phyloP scores from a whole-genome alignment of 768 basidiomycete species.

The Leccinum broughii region DNA sequence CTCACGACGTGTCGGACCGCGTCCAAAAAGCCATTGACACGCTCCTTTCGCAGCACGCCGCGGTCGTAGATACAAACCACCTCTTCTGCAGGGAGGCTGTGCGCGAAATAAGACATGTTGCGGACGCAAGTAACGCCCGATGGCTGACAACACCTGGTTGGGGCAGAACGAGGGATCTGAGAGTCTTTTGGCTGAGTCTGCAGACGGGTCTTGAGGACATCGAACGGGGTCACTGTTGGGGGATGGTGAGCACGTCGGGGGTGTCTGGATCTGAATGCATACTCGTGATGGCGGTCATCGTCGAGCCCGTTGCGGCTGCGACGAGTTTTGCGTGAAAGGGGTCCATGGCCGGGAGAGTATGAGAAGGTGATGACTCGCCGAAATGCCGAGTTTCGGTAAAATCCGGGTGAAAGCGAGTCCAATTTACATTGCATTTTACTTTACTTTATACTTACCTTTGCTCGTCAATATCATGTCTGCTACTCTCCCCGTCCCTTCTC shows the following conservation, averaged over 20 bases:
- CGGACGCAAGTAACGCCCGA: slow-evolving; percentile 55
- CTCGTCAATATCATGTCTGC: slow-evolving; percentile 33
- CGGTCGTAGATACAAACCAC: slow-evolving; percentile 81
- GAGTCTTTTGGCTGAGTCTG: slow-evolving; percentile 81
- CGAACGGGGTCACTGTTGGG: slow-evolving; percentile 95
- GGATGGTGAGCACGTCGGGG: slow-evolving; percentile 10
- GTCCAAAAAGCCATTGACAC: slow-evolving; percentile 83
- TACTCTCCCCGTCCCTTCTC: slow-evolving; percentile 59
- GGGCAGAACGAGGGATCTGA: slow-evolving; percentile 54
- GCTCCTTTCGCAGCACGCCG: slow-evolving; percentile 66
- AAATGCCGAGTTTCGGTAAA: slow-evolving; percentile 22
- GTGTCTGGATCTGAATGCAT: slow-evolving; percentile 25
- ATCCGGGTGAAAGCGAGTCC: slow-evolving; percentile 16
- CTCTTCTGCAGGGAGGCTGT: slow-evolving; percentile 54
- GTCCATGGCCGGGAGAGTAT: slow-evolving; percentile 43
- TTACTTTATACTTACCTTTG: too few species aligned
- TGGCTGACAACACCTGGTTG: slow-evolving; percentile 72
- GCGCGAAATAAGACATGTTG: slow-evolving; percentile 73
- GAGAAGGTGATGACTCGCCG: neutral
- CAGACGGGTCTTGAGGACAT: slow-evolving; percentile 94
- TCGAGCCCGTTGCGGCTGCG: slow-evolving; percentile 78
- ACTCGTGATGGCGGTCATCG: slow-evolving; percentile 84
- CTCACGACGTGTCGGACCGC: slow-evolving; percentile 78
- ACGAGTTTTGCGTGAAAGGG: slow-evolving; percentile 76
- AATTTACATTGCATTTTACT: neutral